Evolutionary conservation across 2,329 filamentous ascomycete genomes (phyloP), one percentile per base, ranked within the genome.

Genomic region (Fusarium goolgardi): DNA sequence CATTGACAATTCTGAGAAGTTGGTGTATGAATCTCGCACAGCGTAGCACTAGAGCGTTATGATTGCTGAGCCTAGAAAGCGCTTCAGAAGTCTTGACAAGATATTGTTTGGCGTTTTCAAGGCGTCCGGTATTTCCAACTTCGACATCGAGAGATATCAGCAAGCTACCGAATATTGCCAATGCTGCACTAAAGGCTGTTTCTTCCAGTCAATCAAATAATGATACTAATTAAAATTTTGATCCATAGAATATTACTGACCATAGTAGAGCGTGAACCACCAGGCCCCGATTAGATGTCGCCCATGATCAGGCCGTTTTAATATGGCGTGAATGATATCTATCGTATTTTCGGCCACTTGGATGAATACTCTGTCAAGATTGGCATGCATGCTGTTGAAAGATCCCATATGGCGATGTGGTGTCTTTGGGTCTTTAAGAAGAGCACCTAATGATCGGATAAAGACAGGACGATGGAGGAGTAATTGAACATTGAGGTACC

Each of bases 261-360:
- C 54, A 29, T 70, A 70, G 23, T 70, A 70, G 13, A 70, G 40
- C 1, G 67, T 67, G 4, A 67, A 70, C 68, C 68, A 70, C 68
- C 68, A 70, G 0, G 68, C 68, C 1, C 68, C 67, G 1, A 70
- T 47, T 12, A 65, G 37, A n/a, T 59, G 39, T 0, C 61, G 49
- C 21, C 68, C 21, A 25, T 49, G 55, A 7, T 57, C 32, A 18
- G 47, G 43, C 5, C 49, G 52, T 10, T 32, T 67, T 3, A 67
- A 25, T 4, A 65, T 25, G 0, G 37, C 31, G 6, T 70, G 45
- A 0, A 70, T 67, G 2, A 67, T 53, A 13, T 61, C 52, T 13
- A 70, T 57, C 5, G 55, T 65, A 2, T 32, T 58, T 20, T 70
- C 52, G 0, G 68, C 68, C 1, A 52, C 56, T 4, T 55, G 40